phyloP scores from a whole-genome alignment of 208 protist genomes.

The Trypanosoma platydactyli region DNA sequence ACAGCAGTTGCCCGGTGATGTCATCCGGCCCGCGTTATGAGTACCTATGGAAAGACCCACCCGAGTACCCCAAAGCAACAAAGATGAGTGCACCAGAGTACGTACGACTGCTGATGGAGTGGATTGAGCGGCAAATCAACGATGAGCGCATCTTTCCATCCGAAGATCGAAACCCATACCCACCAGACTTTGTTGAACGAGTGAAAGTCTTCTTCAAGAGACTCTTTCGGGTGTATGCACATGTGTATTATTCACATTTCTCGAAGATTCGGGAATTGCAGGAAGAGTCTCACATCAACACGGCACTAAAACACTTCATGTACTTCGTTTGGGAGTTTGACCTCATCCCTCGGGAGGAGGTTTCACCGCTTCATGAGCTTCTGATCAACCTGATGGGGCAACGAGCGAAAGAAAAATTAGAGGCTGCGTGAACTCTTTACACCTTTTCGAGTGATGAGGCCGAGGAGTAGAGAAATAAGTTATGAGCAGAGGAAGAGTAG shows the following conservation, averaged over 20 bases:
- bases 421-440: conserved; percentile 1
- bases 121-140: conserved; percentile 97
- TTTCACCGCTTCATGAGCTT: conserved; percentile 77
- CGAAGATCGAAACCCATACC: conserved; percentile 88
- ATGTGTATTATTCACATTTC: conserved; percentile 99
- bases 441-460: neutral
- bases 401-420: conserved; percentile 69
- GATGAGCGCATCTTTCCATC: conserved; percentile 97
- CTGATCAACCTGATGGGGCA: conserved; percentile 87
- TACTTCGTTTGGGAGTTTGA: conserved; percentile 92
- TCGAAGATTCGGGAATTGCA: conserved; percentile 92
- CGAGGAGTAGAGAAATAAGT: conserved; percentile 5
- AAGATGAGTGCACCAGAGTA: conserved; percentile 97
- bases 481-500: neutral
- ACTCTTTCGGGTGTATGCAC: conserved; percentile 98
- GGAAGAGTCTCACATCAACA: conserved; percentile 98
- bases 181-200: conserved; percentile 77
- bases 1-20: conserved; percentile 95
- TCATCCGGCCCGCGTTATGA: conserved; percentile 94
- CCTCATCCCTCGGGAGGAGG: conserved; percentile 76
- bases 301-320: conserved; percentile 94
- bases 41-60: conserved; percentile 97
- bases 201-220: conserved; percentile 97
- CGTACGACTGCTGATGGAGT: conserved; percentile 97
- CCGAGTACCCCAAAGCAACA: conserved; percentile 94